Base-by-base conservation (phyloP, 2,329 filamentous ascomycete species). In the Curvularia eragrostidis region DNA sequence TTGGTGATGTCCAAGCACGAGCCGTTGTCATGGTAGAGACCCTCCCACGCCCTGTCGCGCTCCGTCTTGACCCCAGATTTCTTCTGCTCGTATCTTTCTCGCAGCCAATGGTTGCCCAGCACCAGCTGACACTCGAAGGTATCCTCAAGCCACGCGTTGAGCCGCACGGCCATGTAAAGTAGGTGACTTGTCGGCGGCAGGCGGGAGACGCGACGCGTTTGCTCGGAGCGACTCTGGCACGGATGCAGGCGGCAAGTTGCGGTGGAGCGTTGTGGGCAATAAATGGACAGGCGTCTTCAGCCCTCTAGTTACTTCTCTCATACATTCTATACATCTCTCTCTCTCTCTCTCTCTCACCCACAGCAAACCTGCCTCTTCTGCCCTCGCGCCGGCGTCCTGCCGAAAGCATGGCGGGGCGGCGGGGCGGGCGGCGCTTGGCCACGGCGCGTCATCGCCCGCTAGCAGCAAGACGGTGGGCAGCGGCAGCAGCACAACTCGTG, bases 1-100 rank as follows among this genome's bases (percentile, higher is more conserved):
- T 64, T 61, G 42, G 60, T 49, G 12, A 74, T 72, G 49, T 72
- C 71, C 3, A 77, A 51, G 36, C 68, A 71, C 48, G 71, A 75
- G 32, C 73, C 74, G 64, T 75, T 72, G 54, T 76, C 67, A 54
- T 72, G 67, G 54, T 70, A 77, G 6, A 75, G 36, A n/a, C 59
- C 66, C 3, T 47, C 44, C 66, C 67, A 72, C 24, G 49, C 58
- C 5, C 46, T 48, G 19, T 65, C 61, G 10, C 49, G 53, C n/a
- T 58, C 46, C 0, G 52, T 41, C 41, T 30, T 63, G 24, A 53
- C 53, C 1, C 54, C 52, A 8, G 50, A 5, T 24, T 44, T 43
- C 46, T 58, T 66, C 15, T 52, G 36, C 32, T 47, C 48, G 50
- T 58, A 43, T 52, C 58, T 61, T 12, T 61, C 55, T n/a, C 59